Evolutionary conservation across 306 rosid species (phyloP), one percentile per base, ranked within the genome.

Genomic region (Hippophae tibetana): DNA sequence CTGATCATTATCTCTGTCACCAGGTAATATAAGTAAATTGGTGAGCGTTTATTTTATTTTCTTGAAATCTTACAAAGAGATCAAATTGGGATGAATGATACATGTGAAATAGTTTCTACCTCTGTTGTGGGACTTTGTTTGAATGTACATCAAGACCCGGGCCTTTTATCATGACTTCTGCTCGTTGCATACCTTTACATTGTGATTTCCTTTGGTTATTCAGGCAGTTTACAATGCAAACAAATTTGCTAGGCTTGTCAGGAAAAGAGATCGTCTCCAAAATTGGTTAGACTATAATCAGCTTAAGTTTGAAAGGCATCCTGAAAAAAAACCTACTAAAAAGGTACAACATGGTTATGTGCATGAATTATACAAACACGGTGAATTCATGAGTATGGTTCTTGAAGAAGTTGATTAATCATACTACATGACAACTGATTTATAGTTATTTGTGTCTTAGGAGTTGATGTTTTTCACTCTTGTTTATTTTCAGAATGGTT

Each of bases 141-240:
- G 45, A 54, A 72, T 58, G 43, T 61, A 52, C 52, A 43, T n/a
- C n/a, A n/a, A n/a, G n/a, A n/a, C n/a, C n/a, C n/a, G n/a, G n/a
- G n/a, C n/a, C n/a, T n/a, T n/a, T n/a, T n/a, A n/a, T n/a, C n/a
- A n/a, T n/a, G n/a, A n/a, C n/a, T n/a, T n/a, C n/a, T n/a, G n/a
- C n/a, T n/a, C n/a, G n/a, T n/a, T n/a, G n/a, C n/a, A n/a, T n/a
- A n/a, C n/a, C n/a, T 69, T 27, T 47, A 44, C 13, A 46, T 47
- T 43, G 52, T 40, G 10, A 61, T 58, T 45, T 38, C 27, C 67
- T 68, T 69, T 69, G 50, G 56, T 54, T 70, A 14, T 70, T 70
- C 80, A 92, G 98, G 98, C 96, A 47, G 86, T 92, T 49, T 92
- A 88, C 71, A 75, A 92, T 77, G 99, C 96, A 56, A 92, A 92